Evolutionary conservation across 768 basidiomycete genomes (phyloP).

Genomic region (Roridomyces roridus): DNA sequence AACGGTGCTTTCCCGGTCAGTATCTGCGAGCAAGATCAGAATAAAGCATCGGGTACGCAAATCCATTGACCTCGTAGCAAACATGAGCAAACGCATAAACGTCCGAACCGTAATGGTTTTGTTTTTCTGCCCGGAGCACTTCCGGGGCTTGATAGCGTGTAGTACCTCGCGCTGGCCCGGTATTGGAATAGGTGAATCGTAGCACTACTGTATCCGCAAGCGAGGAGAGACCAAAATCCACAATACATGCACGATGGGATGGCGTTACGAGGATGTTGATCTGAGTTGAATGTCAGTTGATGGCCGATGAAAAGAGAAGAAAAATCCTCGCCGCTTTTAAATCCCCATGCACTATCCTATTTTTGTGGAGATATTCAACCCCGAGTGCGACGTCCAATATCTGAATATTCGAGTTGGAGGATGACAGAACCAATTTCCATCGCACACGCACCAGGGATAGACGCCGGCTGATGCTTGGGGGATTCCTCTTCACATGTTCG

Average conservation of each 20-base stretch:
- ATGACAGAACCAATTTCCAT: too few relatives aligned
- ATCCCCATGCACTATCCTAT: conserved; percentile 29
- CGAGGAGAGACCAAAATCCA: conserved; percentile 55
- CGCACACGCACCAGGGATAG: not conserved
- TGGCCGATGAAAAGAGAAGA: not conserved
- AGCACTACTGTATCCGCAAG: conserved; percentile 28
- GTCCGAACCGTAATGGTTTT: conserved; percentile 32
- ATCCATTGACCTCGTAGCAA: conserved; percentile 46
- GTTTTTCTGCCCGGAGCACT: conserved; percentile 34
- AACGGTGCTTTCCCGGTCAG: conserved; percentile 10
- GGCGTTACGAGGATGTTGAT: conserved; percentile 53
- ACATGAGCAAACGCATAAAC: conserved; percentile 49
- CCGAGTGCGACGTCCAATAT: conserved; percentile 24
- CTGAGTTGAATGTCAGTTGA: conserved; percentile 31
- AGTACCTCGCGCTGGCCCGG: conserved; percentile 32
- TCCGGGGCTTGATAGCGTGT: conserved; percentile 43
- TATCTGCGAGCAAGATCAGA: not conserved
- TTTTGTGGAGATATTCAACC: conserved; percentile 25
- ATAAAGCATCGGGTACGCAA: not conserved
- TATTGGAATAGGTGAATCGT: conserved; percentile 24
- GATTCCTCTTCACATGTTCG: conserved; percentile 22
- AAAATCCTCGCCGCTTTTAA: conserved; percentile 23
- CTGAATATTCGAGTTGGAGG: conserved; percentile 6
- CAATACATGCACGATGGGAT: conserved; percentile 48
- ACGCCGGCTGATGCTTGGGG: not conserved